Evolutionary conservation across 139 green algal species (phyloP).

Genomic region (Auxenochlorella pyrenoidosa): DNA sequence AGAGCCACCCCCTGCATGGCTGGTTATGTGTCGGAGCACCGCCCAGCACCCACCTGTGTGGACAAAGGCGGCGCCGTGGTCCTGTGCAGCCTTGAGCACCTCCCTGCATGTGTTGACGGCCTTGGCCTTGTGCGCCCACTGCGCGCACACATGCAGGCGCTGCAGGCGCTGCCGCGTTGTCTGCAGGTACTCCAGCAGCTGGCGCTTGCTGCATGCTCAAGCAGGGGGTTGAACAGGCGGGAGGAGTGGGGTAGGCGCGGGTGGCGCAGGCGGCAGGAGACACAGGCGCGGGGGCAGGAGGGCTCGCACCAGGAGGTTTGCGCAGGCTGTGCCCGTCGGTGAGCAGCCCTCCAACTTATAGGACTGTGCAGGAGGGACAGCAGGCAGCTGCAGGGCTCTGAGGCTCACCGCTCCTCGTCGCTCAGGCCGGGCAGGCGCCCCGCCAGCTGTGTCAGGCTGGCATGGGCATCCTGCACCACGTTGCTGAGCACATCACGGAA

Average conservation of each 20-base stretch:
- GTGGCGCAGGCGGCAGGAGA: neutral
- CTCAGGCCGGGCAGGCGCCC: constrained; percentile 11
- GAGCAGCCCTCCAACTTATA: neutral
- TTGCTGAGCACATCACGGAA: constrained; percentile 29
- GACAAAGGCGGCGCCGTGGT: constrained; percentile 24
- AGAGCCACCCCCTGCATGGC: neutral
- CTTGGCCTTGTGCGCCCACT: constrained; percentile 62
- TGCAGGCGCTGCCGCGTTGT: constrained; percentile 57
- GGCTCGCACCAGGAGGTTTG: neutral
- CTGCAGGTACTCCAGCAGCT: constrained; percentile 56
- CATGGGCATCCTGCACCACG: constrained; percentile 13
- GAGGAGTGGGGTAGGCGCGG: neutral
- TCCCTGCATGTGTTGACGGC: constrained; percentile 41
- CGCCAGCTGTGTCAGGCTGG: constrained; percentile 4
- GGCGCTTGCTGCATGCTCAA: constrained; percentile 42
- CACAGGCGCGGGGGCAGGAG: neutral
- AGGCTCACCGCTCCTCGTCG: constrained; percentile 29
- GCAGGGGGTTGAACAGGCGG: neutral
- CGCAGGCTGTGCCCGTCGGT: too few relatives aligned
- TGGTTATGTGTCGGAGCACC: too few relatives aligned
- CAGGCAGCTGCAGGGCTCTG: neutral
- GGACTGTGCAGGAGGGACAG: too few relatives aligned
- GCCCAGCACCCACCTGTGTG: constrained; percentile 11
- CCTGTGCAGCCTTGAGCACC: neutral
- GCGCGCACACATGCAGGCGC: constrained; percentile 58